A percentile compares a stretch with the other conserved stretches of the same genome.
Evolutionary conservation across 2,329 filamentous ascomycete species (phyloP).

Genomic region (Beauveria sp.): DNA sequence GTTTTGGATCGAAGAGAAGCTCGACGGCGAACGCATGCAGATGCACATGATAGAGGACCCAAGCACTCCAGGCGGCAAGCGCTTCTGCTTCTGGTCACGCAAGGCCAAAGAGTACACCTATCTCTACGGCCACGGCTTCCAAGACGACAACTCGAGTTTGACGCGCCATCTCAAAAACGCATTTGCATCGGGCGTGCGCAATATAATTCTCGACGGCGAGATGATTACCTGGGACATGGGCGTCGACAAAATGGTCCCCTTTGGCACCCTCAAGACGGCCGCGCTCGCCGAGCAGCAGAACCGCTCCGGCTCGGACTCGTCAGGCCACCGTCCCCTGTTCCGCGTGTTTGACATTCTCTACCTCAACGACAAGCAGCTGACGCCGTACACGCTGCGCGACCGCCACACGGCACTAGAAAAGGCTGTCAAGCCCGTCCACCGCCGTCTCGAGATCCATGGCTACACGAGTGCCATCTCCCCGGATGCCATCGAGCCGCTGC

Average conservation of each 20-base stretch:
- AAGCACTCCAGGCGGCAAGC: slow-evolving; percentile 56
- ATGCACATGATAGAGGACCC: slow-evolving; percentile 79
- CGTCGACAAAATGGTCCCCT: slow-evolving; percentile 75
- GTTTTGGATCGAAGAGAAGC: slow-evolving; percentile 97
- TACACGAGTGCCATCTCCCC: slow-evolving; percentile 59
- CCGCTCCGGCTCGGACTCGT: slow-evolving; percentile 44
- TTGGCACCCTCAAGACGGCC: slow-evolving; percentile 89
- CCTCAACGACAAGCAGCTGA: slow-evolving; percentile 73
- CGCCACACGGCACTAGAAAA: slow-evolving; percentile 67
- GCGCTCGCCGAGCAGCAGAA: slow-evolving; percentile 68
- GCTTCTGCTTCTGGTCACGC: slow-evolving; percentile 86
- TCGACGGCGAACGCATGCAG: slow-evolving; percentile 96
- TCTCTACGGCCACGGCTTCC: slow-evolving; percentile 72
- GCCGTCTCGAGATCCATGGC: slow-evolving; percentile 75
- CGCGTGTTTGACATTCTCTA: slow-evolving; percentile 88
- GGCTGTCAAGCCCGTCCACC: slow-evolving; percentile 61
- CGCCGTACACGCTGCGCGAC: slow-evolving; percentile 74
- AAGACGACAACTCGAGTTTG: slow-evolving; percentile 67
- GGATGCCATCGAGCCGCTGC: slow-evolving; percentile 67
- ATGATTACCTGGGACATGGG: slow-evolving; percentile 98
- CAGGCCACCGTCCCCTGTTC: slow-evolving; percentile 60
- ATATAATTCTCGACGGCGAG: slow-evolving; percentile 89
- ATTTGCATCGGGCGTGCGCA: slow-evolving; percentile 70
- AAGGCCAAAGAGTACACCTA: slow-evolving; percentile 97
- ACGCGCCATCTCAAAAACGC: slow-evolving; percentile 73